A percentile compares a stretch with the other conserved stretches of the same genome.
These are phyloP conservation scores for Glycine latifolia DNA, from an alignment of 306 rosid species.

Conservation along the genomic window DNA sequence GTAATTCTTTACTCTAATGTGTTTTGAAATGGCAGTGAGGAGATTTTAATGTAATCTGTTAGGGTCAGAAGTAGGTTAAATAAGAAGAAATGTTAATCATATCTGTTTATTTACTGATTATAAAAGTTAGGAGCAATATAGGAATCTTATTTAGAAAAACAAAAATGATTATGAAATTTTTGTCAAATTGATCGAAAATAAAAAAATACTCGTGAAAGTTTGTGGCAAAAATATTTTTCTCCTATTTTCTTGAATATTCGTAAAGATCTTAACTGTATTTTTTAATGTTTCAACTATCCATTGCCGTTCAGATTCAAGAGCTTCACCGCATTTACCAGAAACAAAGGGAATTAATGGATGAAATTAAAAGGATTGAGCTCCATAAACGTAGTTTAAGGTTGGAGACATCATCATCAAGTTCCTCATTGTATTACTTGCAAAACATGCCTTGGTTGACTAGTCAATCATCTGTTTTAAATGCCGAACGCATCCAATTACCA, in stretches of 20 bases:
- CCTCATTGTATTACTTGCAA: constrained; percentile 37
- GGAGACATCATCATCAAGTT: constrained; percentile 58
- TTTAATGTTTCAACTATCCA: constrained; percentile 21
- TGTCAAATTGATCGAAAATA: not conserved
- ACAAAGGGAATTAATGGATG: constrained; percentile 80
- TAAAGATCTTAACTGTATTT: constrained; percentile 13
- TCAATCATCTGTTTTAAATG: constrained; percentile 51
- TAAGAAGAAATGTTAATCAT: not conserved
- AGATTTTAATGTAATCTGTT: constrained; percentile 11
- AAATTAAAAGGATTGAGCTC: constrained; percentile 58
- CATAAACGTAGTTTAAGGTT: constrained; percentile 42
- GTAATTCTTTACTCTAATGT: not conserved
- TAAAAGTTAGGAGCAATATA: constrained; percentile 1
- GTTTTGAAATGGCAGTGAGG: constrained; percentile 24
- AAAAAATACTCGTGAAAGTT: constrained; percentile 22
- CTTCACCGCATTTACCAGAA: constrained; percentile 82
- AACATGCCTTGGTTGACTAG: constrained; percentile 52
- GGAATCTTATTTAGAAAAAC: constrained; percentile 25
- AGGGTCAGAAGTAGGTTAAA: constrained; percentile 13
- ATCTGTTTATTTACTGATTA: not conserved
- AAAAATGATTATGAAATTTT: constrained; percentile 15
- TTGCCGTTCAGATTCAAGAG: constrained; percentile 72
- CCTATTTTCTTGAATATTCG: constrained; percentile 28
- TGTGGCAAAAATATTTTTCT: constrained; percentile 19
- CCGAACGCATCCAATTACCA: constrained; percentile 49